Evolutionary conservation across 805 yeast species (phyloP).

Genomic region (Cephaloascus fragrans): DNA sequence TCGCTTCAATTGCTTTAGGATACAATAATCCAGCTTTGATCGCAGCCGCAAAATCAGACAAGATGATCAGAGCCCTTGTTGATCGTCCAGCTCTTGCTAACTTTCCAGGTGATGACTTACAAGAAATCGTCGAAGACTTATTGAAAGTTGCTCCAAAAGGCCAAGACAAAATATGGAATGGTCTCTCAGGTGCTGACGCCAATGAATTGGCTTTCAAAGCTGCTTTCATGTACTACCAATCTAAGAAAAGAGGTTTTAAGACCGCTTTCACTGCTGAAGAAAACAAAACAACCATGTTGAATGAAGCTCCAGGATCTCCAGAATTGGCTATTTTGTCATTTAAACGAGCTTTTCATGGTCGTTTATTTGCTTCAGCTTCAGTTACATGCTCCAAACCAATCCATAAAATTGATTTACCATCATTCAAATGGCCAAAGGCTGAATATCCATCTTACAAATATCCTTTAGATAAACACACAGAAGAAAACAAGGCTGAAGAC

Average conservation of each 20-base stretch:
- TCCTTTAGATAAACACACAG: conserved; percentile 63
- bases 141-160: conserved; percentile 73
- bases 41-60: conserved; percentile 59
- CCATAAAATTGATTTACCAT: conserved; percentile 87
- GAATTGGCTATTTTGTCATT: conserved; percentile 79
- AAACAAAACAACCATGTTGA: conserved; percentile 64
- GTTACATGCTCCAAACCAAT: conserved; percentile 91
- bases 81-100: conserved; percentile 83
- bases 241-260: conserved; percentile 53
- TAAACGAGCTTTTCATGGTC: conserved; percentile 88
- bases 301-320: conserved; percentile 83
- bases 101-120: conserved; percentile 63
- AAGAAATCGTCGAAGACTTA: conserved; percentile 39
- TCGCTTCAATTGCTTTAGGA: conserved; percentile 78
- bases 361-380: conserved; percentile 86
- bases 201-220: conserved; percentile 87
- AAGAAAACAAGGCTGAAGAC: conserved; percentile 68
- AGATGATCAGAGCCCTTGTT: conserved; percentile 62
- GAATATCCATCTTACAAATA: conserved; percentile 79
- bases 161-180: conserved; percentile 67
- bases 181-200: conserved; percentile 80
- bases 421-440: conserved; percentile 96
- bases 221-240: conserved; percentile 72
- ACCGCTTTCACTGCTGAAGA: conserved; percentile 62
- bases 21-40: conserved; percentile 75